Evolutionary conservation across 78 protist genomes (phyloP), one percentile per base, ranked within the genome.

Genomic region (slime mould (Dictyostelium discoideum)): DNA sequence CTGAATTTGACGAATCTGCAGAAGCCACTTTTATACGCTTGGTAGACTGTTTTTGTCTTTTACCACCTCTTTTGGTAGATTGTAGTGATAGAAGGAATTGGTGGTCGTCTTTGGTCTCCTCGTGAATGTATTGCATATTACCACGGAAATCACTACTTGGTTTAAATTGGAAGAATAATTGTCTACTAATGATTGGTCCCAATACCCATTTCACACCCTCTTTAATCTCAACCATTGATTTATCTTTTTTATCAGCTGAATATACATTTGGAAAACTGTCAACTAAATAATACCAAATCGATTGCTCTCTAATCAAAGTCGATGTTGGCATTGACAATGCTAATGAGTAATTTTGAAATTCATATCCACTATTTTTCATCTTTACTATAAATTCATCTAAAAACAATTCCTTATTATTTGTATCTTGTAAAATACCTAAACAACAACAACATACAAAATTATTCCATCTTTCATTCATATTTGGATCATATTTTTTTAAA

Each of bases 121-220:
- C 50, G 69, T 89, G 94, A 18, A 5, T 24, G 54, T 44, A 81
- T 7, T 63, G 32, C 87, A 89, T 80, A 48, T 89, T 89, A 11
- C 46, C 85, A 79, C 94, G 82, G 24, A 86, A 86, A 40, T 86
- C 92, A 77, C 92, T 86, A 40, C 80, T 26, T 60, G 76, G 87
- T 32, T 67, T 40, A 69, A 89, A 89, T 29, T 26, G 26, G 48
- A 65, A 80, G 13, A 65, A 79, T 4, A 79, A 32, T 37, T 7
- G 46, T 69, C 77, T 72, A 57, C 54, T 22, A n/a, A 93, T 73
- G 7, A 86, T 44, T 54, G 96, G 96, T 18, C 96, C 96, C 1
- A 86, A 13, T 44, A 78, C n/a, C 96, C 96, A 93, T 87, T 93
- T 93, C 2, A 84, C 57, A 57, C 84, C 96, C 40, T 93, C 96